Base-by-base conservation (phyloP, 768 basidiomycete species). In the Ephemerocybe angulata region DNA sequence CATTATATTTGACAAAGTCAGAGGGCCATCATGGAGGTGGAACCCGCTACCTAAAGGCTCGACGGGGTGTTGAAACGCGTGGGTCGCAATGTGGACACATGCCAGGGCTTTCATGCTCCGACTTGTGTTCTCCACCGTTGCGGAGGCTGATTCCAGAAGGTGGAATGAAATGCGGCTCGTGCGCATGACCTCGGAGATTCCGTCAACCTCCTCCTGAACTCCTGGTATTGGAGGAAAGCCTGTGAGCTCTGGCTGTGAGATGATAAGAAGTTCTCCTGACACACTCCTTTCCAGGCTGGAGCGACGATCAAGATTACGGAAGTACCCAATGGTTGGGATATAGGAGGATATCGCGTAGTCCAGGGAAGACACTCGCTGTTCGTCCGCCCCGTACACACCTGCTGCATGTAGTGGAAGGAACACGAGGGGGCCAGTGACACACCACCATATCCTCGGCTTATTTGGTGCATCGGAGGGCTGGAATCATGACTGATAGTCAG, bases 51-150 rank as follows among this genome's bases (percentile, higher is more conserved):
- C 54, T 3, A 64, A 50, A 10, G 72, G 67, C 11, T 59, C 53
- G 3, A 15, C 2, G 0, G 53, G 6, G 49, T 78, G 63, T 27
- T 72, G 64, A 15, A 55, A 55, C 2, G 59, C 69, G 4, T 70
- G 70, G 43, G 71, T 72, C 1, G 74, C 68, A 11, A 75, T 52
- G 54, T 77, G 74, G 13, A 64, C 40, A 51, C 58, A 62, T 12
- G 47, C 51, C 41, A 17, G 53, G 19, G 40, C 29, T 25, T 61
- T 52, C 55, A 69, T 59, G 12, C 43, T 6, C 41, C 4, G 17
- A 6, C 3, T 30, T 31, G 42, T 17, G 15, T 24, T 43, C 42
- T 54, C 47, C 30, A 3, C 29, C 6, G 12, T 27, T 46, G 11
- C 21, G 21, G 24, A 17, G 15, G 19, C 40, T 8, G 5, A 40